Conservation (phyloP, 768 basidiomycete genomes). For the Phylloporus scabripes region DNA sequence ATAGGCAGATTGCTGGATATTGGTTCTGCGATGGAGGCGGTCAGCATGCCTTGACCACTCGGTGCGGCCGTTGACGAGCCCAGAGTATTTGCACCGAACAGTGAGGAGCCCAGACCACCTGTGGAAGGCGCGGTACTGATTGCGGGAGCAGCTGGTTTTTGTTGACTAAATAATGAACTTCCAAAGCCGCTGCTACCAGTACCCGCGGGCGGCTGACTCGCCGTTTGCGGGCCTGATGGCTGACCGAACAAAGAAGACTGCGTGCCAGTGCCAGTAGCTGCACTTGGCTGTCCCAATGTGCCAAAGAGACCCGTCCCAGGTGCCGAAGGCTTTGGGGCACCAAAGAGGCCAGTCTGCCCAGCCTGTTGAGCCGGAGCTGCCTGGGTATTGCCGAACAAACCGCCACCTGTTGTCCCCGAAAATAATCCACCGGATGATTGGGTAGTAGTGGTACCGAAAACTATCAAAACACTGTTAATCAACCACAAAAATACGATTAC, state of each 20-base stretch:
- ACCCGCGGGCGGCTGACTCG: conserved; percentile 34
- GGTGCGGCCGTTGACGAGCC: conserved; percentile 38
- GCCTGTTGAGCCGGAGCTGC: conserved; percentile 36
- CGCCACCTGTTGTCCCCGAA: conserved; percentile 30
- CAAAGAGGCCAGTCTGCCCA: conserved; percentile 27
- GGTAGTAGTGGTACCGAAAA: conserved; percentile 34
- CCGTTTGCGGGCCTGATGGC: conserved; percentile 39
- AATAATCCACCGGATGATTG: conserved; percentile 33
- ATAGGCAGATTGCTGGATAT: conserved; percentile 68
- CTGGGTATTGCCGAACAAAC: conserved; percentile 34
- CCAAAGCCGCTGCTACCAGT: conserved; percentile 38
- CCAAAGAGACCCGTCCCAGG: conserved; percentile 40
- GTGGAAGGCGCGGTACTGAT: conserved; percentile 42
- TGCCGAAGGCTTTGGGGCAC: conserved; percentile 28
- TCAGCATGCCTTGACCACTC: conserved; percentile 56
- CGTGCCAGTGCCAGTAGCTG: conserved; percentile 26
- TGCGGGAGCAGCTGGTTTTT: conserved; percentile 45
- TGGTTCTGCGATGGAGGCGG: conserved; percentile 86
- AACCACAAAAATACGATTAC: not conserved
- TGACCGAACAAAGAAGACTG: conserved; percentile 47
- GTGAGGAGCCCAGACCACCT: conserved; percentile 32
- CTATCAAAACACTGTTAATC: conserved; percentile 20
- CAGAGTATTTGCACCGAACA: conserved; percentile 37
- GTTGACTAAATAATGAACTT: conserved; percentile 43
- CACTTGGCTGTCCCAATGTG: conserved; percentile 40